These are phyloP conservation scores for Scutellaria baicalensis DNA, from an alignment of 257 asterid genomes.

Conservation along the genomic window DNA sequence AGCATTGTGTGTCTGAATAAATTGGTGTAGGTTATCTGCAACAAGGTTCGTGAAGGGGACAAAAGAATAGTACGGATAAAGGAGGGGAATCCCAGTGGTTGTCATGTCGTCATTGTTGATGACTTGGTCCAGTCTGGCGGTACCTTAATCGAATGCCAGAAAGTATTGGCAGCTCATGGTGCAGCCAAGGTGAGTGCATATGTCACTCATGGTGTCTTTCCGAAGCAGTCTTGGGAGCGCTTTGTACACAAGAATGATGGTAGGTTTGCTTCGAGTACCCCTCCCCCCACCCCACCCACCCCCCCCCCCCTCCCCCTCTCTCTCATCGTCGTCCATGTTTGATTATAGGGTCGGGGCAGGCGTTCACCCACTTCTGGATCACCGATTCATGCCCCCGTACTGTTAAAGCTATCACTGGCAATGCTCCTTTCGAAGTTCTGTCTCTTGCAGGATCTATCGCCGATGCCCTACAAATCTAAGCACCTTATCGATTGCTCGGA, in stretches of 20 bases:
- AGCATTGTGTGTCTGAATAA: neutral
- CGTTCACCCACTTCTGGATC: conserved; percentile 82
- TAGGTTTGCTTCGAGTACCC: conserved; percentile 12
- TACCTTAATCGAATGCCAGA: conserved; percentile 94
- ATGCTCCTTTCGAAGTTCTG: conserved; percentile 81
- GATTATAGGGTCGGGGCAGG: conserved; percentile 35
- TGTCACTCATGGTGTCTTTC: conserved; percentile 86
- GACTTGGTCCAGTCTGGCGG: conserved; percentile 98
- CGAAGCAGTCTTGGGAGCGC: conserved; percentile 74
- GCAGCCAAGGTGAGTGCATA: conserved; percentile 92
- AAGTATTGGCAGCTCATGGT: conserved; percentile 85
- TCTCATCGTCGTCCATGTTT: neutral
- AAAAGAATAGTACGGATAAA: conserved; percentile 82
- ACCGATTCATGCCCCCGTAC: conserved; percentile 87
- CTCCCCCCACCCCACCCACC: neutral
- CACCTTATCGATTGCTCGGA: neutral
- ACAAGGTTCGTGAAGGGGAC: conserved; percentile 97
- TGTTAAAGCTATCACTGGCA: conserved; percentile 50
- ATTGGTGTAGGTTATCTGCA: conserved; percentile 67
- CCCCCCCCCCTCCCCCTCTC: neutral
- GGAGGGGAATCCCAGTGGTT: conserved; percentile 89
- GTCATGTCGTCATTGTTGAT: conserved; percentile 95
- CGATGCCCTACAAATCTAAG: conserved; percentile 74
- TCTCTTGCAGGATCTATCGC: conserved; percentile 94
- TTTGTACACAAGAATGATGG: conserved; percentile 68